Evolutionary conservation across 345 rosid species (phyloP), one percentile per base, ranked within the genome.

Genomic region (Brassica rapa): DNA sequence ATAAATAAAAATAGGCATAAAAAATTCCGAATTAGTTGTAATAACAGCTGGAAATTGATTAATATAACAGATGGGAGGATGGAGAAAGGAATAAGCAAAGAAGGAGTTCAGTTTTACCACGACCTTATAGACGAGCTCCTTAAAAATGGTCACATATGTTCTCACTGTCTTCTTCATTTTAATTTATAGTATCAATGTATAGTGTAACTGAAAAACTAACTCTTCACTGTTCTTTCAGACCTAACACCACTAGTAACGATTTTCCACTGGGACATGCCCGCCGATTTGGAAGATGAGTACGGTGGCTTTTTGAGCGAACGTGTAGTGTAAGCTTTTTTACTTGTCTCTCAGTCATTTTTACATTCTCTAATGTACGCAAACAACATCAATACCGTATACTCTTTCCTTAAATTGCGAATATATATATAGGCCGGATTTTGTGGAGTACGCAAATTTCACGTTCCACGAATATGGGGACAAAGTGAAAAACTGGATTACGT

Each of bases 241-340:
- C 70, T 84, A 21, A 71, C 85, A 19, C 90, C 89, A 25, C 74
- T 85, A 43, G 76, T 84, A 53, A 87, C 90, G 23, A 73, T 86
- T n/a, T 87, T 86, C 8, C 90, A 87, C n/a, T 87, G 87, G 86
- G 89, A 87, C 32, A 79, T 79, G 68, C 90, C 87, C 4, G 84
- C 73, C 41, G 72, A 82, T 16, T 39, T 87, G 69, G 86, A 84
- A 72, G 88, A 87, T 55, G 86, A 86, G 3, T 86, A 82, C 53
- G 83, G 83, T 35, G 90, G 90, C 53, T 84, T 86, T 55, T 71
- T 86, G 27, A 86, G 83, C 25, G 68, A 79, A 16, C 77, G 56
- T 3, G 73, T 87, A 9, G 84, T 84, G 90, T 87, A 84, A 82
- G 87, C 23, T 39, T 55, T 5, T 37, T 5, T 14, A 12, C 30